Conservation (phyloP, 1,284 basidiomycete species). For the Tausonia pullulans region DNA sequence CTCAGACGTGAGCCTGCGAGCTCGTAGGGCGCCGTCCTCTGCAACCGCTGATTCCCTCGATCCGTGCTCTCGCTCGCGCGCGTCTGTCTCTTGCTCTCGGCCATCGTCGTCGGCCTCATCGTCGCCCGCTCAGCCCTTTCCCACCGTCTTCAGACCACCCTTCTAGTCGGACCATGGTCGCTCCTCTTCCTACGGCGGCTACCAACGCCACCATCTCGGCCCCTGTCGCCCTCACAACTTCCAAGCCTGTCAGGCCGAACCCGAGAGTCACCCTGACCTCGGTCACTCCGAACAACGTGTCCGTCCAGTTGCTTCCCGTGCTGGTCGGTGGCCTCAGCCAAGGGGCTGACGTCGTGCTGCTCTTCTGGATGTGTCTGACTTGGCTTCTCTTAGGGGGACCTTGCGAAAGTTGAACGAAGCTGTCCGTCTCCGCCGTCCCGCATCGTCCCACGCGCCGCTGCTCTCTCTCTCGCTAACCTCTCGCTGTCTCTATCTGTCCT, state of each 20-base stretch:
- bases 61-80: too few relatives aligned
- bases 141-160: neutral
- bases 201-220: slow-evolving; percentile 14
- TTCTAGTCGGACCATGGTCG: neutral
- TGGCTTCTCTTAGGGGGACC: slow-evolving; percentile 1
- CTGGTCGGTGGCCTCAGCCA: neutral
- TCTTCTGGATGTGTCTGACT: neutral
- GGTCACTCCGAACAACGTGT: slow-evolving; percentile 15
- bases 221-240: neutral
- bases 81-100: too few relatives aligned
- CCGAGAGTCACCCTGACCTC: slow-evolving; percentile 15
- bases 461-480: neutral
- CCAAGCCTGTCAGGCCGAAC: slow-evolving; percentile 1
- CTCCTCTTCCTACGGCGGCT: slow-evolving; percentile 5
- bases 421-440: neutral
- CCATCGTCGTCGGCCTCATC: too few relatives aligned
- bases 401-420: slow-evolving; percentile 13
- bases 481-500: neutral
- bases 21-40: too few relatives aligned
- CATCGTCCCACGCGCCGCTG: neutral
- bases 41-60: too few relatives aligned
- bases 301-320: neutral
- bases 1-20: too few relatives aligned
- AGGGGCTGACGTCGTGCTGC: neutral
- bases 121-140: neutral